These are phyloP conservation scores for Colletotrichum cereale DNA, from an alignment of 2,329 filamentous ascomycete species.

Conservation along the genomic window DNA sequence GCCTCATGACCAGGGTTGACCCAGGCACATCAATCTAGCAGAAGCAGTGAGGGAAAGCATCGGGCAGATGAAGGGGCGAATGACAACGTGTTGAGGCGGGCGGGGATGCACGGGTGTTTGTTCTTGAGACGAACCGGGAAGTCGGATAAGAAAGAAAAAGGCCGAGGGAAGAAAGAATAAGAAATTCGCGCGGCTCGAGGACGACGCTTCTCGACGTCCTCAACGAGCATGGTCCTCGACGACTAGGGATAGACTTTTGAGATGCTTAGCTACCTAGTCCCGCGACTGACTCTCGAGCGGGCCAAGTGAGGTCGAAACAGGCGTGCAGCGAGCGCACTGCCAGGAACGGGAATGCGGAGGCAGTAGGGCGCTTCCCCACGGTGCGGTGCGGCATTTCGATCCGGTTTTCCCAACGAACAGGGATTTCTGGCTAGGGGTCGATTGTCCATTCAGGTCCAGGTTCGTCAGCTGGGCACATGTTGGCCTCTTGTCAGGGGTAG, in stretches of 20 bases:
- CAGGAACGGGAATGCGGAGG: constrained; percentile 40
- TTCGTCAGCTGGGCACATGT: constrained; percentile 22
- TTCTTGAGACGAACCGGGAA: constrained; percentile 25
- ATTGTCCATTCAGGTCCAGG: not conserved
- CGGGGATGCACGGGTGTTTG: constrained; percentile 20
- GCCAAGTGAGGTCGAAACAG: constrained; percentile 37
- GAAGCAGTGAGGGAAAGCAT: constrained; percentile 20
- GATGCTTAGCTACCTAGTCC: constrained; percentile 28
- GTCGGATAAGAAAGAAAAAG: not conserved
- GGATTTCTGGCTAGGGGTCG: not conserved
- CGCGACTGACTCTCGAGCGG: too few species aligned
- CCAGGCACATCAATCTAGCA: constrained; percentile 21
- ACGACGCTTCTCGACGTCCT: not conserved
- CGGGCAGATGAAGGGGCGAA: constrained; percentile 27
- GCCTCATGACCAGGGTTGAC: constrained; percentile 24
- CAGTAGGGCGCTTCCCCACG: constrained; percentile 30
- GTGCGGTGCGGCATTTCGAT: constrained; percentile 33
- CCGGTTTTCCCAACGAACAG: constrained; percentile 29
- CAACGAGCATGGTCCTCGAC: not conserved
- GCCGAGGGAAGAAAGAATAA: constrained; percentile 1
- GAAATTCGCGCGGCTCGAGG: not conserved
- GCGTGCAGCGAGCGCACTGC: constrained; percentile 26
- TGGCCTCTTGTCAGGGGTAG: constrained; percentile 27
- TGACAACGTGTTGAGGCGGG: not conserved
- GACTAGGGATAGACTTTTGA: not conserved